phyloP scores from a whole-genome alignment of 306 rosid species.

The Ormosia emarginata region DNA sequence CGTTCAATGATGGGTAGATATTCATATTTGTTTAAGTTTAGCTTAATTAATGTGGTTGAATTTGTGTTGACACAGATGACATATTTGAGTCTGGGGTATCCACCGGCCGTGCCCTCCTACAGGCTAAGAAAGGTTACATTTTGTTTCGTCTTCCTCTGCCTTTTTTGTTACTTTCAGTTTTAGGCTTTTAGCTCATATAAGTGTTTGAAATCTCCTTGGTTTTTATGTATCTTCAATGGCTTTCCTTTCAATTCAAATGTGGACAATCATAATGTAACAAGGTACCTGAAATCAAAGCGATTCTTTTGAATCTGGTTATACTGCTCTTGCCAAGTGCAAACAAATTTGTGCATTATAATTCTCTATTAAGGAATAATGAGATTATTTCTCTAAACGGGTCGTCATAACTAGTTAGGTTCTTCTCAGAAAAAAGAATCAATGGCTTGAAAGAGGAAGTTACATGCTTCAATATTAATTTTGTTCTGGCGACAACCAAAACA shows the following conservation, averaged over 20 bases:
- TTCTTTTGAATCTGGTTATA: not conserved
- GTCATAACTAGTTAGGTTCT: not conserved
- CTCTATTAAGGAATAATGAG: not conserved
- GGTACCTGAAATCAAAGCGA: not conserved
- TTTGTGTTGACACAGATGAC: constrained; percentile 40
- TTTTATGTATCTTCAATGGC: not conserved
- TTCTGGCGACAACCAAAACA: not conserved
- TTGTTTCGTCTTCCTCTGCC: not conserved
- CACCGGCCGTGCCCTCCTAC: constrained; percentile 72
- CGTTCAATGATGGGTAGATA: not conserved
- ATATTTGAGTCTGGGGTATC: constrained; percentile 36
- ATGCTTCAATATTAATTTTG: not conserved
- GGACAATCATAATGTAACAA: not conserved
- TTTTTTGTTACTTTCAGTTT: not conserved
- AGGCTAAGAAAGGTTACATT: constrained; percentile 56
- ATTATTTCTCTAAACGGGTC: not conserved
- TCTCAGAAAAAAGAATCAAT: not conserved
- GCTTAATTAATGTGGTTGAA: not conserved
- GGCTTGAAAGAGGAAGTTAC: not conserved
- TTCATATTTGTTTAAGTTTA: not conserved
- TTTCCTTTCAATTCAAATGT: not conserved
- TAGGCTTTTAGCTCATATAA: not conserved
- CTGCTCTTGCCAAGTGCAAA: not conserved
- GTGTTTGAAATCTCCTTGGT: not conserved
- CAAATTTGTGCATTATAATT: not conserved